These are phyloP conservation scores for Phytophthora palmivora DNA, from an alignment of 352 stramenopile genomes.

Conservation along the genomic window DNA sequence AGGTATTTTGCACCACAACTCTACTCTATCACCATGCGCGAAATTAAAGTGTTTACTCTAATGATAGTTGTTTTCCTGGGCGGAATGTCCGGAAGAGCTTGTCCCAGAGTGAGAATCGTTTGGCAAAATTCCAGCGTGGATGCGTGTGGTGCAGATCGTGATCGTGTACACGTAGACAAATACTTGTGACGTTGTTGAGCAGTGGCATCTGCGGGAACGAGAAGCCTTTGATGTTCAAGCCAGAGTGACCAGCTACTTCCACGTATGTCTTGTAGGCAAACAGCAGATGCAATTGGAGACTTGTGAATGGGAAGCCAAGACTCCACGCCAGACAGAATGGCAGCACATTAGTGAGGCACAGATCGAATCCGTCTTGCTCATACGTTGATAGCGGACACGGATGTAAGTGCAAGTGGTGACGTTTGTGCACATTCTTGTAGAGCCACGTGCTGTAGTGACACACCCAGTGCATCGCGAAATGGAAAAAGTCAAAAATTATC, in stretches of 20 bases:
- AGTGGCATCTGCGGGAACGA: constrained; percentile 89
- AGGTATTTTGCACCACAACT: no score
- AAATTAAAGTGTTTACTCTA: constrained; percentile 1
- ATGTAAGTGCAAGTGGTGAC: constrained; percentile 80
- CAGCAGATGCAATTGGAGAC: constrained; percentile 74
- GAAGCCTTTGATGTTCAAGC: constrained; percentile 83
- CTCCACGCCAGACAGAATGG: constrained; percentile 64
- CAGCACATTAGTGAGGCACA: constrained; percentile 81
- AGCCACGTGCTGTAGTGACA: constrained; percentile 75
- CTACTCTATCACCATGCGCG: no score
- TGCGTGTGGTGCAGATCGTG: constrained; percentile 90
- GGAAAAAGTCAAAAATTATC: constrained; percentile 87
- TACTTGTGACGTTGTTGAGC: constrained; percentile 46
- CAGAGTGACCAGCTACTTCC: constrained; percentile 85
- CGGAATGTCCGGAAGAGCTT: constrained; percentile 85
- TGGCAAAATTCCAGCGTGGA: constrained; percentile 87
- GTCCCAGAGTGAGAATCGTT: constrained; percentile 90
- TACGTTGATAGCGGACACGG: constrained; percentile 86
- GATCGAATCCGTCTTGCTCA: constrained; percentile 79
- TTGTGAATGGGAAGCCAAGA: constrained; percentile 54
- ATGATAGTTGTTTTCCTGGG: constrained; percentile 25
- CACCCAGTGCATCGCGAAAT: constrained; percentile 80
- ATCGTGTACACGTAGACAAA: constrained; percentile 81
- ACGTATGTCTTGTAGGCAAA: constrained; percentile 92
- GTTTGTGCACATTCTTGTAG: constrained; percentile 86